Base-by-base conservation (phyloP, 305 asterid genomes). In the Plantago coronopus region DNA sequence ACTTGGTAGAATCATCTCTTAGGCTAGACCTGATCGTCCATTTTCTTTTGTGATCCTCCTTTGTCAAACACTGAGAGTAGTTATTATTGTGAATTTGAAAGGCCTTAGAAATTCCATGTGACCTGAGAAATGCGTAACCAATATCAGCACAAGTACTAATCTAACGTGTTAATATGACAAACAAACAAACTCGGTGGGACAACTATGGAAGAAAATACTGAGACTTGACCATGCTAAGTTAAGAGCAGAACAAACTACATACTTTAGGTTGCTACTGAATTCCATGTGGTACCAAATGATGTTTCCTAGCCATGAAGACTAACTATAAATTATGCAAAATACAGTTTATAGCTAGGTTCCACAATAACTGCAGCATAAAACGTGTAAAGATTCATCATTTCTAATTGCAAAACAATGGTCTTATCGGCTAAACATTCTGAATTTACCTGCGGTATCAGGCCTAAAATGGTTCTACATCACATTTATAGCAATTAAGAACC, bases 1-100 rank as follows among this genome's bases (percentile, higher is more conserved):
- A 87, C 72, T 83, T 89, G 16, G 79, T 81, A 44, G 78, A 73
- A 40, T 81, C 86, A 70, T 82, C 87, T 73, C 81, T 71, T 69
- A 82, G 72, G 79, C 72, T 75, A 46, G 94, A 80, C 57, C 48
- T 61, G 53, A 80, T 78, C 61, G 66, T 62, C 57, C 61, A 65
- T 63, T 75, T 83, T 73, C 51, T 66, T 48, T 64, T 82, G 59
- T 58, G 47, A 20, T 62, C 76, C 57, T 63, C 79, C 62, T 69
- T 72, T 60, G 69, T 63, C 60, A 61, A 80, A 65, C 68, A 61
- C 34, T 69, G 64, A 27, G 63, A 49, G 57, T 61, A 63, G 43
- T 57, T 69, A 48, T 50, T 64, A 61, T 63, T 76, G 55, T 76
- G 74, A 49, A 72, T 49, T 67, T 10, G 66, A 65, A 79, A 60